Base-by-base conservation (phyloP, 1,284 basidiomycete genomes). In the Malassezia obtusa region DNA sequence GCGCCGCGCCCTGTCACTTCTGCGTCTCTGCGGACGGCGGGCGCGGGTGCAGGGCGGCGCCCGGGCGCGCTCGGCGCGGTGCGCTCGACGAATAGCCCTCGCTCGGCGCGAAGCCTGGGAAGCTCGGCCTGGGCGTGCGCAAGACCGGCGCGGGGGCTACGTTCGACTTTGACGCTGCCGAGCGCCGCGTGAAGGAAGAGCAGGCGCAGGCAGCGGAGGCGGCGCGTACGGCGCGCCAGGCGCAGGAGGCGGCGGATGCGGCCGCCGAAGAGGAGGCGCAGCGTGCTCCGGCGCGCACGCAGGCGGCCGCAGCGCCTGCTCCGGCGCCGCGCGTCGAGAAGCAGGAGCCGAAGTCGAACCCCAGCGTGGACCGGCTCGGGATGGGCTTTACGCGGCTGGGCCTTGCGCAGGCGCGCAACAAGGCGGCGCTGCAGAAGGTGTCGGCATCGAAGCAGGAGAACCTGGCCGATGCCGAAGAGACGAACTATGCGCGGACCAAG, bases 331-430 rank as follows among this genome's bases (percentile, higher is more conserved):
- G 56, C 4, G 50, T 45, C 39, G 48, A 44, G 2, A 58, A 57
- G 30, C 51, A 75, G 72, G 25, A 75, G 74, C 64, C 77, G 75
- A 43, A 78, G 62, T 47, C 73, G 71, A 45, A 67, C 52, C 58
- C 76, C 76, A 82, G 83, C 51, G 75, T 83, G 65, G 82, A 85
- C 60, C 75, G 83, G 26, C 71, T 85, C 30, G 84, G 84, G 2
- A 84, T 84, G 83, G 86, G 87, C 17, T 84, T 89, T 77, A 83
- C 84, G 54, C 80, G 84, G 57, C 79, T 98, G 36, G 91, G 90
- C 3, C 90, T 96, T 12, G 59, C 51, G 10, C 56, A 57, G 36
- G 55, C 54, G 9, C 53, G 54, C 21, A 39, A 33, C n/a, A 38
- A 56, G 37, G 53, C 53, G 32, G 32, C 48, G 24, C 57, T 70